Evolutionary conservation across 2,329 filamentous ascomycete species (phyloP), one percentile per base, ranked within the genome.

Genomic region (Trichoderma lentiforme): DNA sequence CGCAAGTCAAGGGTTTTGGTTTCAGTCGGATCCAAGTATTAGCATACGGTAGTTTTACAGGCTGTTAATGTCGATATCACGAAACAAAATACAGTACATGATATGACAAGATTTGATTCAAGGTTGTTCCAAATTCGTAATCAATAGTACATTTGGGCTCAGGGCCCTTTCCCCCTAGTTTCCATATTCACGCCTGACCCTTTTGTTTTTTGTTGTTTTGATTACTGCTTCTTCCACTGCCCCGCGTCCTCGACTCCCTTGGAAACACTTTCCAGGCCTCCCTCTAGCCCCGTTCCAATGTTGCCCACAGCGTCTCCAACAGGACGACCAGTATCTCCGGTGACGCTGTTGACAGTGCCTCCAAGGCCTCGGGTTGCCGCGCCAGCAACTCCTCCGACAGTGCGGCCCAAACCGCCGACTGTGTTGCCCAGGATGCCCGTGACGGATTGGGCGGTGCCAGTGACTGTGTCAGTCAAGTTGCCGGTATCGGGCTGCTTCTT

Each of bases 211-310:
- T 11, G n/a, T 21, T n/a, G 3, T 21, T 53, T 75, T 43, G 39
- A 9, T 43, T 74, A 77, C 73, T 78, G 73, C 72, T 80, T 83
- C 81, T 86, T 87, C 87, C 87, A 89, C 77, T 89, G 80, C 3
- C 88, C 88, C 12, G 88, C 88, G 76, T 89, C 82, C 80, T 90
- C 87, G 7, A 87, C 84, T 0, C 88, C 87, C 79, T 86, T 84
- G 15, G 85, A 84, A 2, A 89, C 82, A 61, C 79, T 81, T 57
- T 82, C 81, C 47, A 83, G 79, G 2, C 86, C 89, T 58, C 83
- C 81, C 80, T 89, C 83, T 3, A 90, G 74, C 0, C 88, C 88
- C 2, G 83, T 85, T 6, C 87, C 87, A 8, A 88, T 76, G 74
- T 84, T 86, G 8, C 84, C 82, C 14, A 90, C 71, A 2, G 84